phyloP scores from a whole-genome alignment of 2,329 filamentous ascomycete species.

The Nigrospora oryzae region DNA sequence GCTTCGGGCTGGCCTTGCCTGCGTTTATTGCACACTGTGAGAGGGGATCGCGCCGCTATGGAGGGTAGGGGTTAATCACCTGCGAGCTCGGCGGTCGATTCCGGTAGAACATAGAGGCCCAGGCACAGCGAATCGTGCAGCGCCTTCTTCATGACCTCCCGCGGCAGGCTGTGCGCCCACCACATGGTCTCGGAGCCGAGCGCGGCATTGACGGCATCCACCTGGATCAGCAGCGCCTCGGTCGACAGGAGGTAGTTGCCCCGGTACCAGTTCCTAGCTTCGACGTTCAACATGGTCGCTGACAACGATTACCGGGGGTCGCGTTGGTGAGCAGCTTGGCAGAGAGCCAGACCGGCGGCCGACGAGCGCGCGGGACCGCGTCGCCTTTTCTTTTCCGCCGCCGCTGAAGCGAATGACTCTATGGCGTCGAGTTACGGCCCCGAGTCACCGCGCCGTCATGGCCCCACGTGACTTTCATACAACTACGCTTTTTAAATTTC shows the following conservation, averaged over 20 bases:
- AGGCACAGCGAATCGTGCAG: constrained; percentile 52
- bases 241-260: constrained; percentile 54
- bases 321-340: too few relatives aligned
- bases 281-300: constrained; percentile 7
- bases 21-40: not conserved
- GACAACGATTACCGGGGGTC: not conserved
- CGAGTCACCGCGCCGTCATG: too few relatives aligned
- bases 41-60: not conserved
- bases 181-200: constrained; percentile 50
- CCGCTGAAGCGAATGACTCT: too few relatives aligned
- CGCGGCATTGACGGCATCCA: constrained; percentile 43
- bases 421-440: too few relatives aligned
- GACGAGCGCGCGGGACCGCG: too few relatives aligned
- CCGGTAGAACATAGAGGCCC: constrained; percentile 39
- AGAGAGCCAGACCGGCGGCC: too few relatives aligned
- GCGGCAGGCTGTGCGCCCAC: constrained; percentile 48
- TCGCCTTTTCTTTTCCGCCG: too few relatives aligned
- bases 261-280: constrained; percentile 35
- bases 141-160: constrained; percentile 38
- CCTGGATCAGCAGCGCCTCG: constrained; percentile 45
- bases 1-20: constrained; percentile 5
- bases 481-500: too few relatives aligned
- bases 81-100: constrained; percentile 21
- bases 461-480: too few relatives aligned
- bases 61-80: constrained; percentile 11